phyloP scores from a whole-genome alignment of 495 filamentous ascomycete species.

The Podospora comata region DNA sequence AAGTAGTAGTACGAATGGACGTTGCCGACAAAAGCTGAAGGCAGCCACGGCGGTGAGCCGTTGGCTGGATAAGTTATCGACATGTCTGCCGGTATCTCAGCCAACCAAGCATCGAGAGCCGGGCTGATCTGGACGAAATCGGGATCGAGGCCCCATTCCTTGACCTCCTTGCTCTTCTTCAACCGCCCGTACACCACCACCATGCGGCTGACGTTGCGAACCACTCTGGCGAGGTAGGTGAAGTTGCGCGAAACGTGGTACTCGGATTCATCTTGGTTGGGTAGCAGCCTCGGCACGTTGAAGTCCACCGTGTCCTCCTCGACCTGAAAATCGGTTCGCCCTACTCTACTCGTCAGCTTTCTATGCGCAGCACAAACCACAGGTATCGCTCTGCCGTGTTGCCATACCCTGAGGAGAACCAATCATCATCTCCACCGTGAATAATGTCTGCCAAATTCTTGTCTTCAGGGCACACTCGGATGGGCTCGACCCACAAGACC shows the following conservation, averaged over 20 bases:
- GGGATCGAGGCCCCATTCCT: conserved; percentile 87
- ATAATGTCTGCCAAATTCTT: conserved; percentile 86
- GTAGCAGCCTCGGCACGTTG: conserved; percentile 56
- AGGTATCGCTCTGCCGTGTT: background rate
- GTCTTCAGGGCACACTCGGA: conserved; percentile 81
- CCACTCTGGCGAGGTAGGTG: conserved; percentile 70
- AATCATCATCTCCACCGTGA: conserved; percentile 88
- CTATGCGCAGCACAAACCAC: background rate
- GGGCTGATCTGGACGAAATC: conserved; percentile 76
- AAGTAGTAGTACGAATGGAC: conserved; percentile 92
- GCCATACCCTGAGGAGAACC: conserved; percentile 84
- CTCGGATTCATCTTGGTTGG: conserved; percentile 73
- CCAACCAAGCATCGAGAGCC: conserved; percentile 68
- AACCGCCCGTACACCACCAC: conserved; percentile 71
- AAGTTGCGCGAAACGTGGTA: conserved; percentile 77
- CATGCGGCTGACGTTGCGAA: conserved; percentile 75
- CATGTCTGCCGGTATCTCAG: conserved; percentile 73
- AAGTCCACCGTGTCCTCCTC: conserved; percentile 76
- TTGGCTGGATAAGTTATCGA: conserved; percentile 74
- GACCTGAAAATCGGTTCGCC: conserved; percentile 77
- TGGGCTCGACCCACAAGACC: conserved; percentile 61
- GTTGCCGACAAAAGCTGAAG: conserved; percentile 87
- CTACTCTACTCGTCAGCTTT: conserved; percentile 46
- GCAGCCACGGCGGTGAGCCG: conserved; percentile 78
- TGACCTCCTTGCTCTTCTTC: conserved; percentile 75